phyloP scores from a whole-genome alignment of 495 filamentous ascomycete genomes.

The Durotheca rogersii region DNA sequence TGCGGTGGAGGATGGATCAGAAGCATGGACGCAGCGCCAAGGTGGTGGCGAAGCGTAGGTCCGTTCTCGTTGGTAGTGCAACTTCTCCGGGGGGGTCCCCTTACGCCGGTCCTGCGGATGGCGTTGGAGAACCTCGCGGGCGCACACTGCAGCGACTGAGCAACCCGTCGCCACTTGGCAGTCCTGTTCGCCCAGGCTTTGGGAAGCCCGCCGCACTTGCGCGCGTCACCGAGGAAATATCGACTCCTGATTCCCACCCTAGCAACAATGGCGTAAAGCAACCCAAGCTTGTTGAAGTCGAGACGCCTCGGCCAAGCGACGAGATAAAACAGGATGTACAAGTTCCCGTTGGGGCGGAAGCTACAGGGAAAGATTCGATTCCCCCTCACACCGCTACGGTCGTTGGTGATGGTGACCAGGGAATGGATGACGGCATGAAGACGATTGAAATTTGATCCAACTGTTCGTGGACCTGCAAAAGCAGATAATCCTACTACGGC shows the following conservation, averaged over 20 bases:
- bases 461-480: conserved; percentile 32
- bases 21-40: conserved; percentile 72
- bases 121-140: conserved; percentile 50
- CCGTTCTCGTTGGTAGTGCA: conserved; percentile 35
- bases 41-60: conserved; percentile 43
- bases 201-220: conserved; percentile 54
- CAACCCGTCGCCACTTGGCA: conserved; percentile 51
- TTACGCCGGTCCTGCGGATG: conserved; percentile 51
- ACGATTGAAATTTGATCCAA: conserved; percentile 57
- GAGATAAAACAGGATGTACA: conserved; percentile 40
- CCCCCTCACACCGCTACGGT: conserved; percentile 23
- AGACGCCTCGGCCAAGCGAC: conserved; percentile 52
- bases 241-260: conserved; percentile 21
- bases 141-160: conserved; percentile 56
- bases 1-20: conserved; percentile 92
- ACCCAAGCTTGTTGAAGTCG: conserved; percentile 51
- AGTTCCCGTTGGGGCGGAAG: conserved; percentile 22
- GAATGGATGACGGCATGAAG: conserved; percentile 54
- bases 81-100: conserved; percentile 54
- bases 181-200: conserved; percentile 53
- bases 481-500: conserved; percentile 32
- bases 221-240: conserved; percentile 53
- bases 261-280: conserved; percentile 29
- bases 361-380: conserved; percentile 25
- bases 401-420: conserved; percentile 26